A percentile compares a stretch with the other conserved stretches of the same genome.
phyloP scores from a whole-genome alignment of 768 basidiomycete genomes.

The Tulasnella sp. region DNA sequence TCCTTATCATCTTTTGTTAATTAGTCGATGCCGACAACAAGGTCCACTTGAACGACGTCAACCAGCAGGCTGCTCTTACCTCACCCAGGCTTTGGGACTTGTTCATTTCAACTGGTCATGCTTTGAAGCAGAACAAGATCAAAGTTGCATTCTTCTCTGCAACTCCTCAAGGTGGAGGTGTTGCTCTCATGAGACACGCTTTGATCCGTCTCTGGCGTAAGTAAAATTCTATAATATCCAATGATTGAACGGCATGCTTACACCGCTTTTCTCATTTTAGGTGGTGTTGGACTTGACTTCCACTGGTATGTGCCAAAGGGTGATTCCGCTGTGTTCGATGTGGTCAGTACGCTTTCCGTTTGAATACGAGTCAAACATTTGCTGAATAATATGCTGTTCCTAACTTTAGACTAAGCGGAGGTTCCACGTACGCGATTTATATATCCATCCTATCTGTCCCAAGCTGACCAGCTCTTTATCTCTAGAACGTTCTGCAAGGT shows the following conservation, averaged over 20 bases:
- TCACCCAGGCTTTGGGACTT: constrained; percentile 67
- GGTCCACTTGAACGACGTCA: constrained; percentile 73
- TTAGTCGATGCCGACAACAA: constrained; percentile 74
- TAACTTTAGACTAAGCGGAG: too few species aligned
- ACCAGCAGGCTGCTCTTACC: constrained; percentile 62
- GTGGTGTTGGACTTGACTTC: too few species aligned
- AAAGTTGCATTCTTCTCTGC: constrained; percentile 92
- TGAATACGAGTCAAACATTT: too few species aligned
- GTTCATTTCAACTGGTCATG: constrained; percentile 67
- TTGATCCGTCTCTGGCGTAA: constrained; percentile 72
- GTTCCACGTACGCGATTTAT: too few species aligned
- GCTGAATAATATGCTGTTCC: too few species aligned
- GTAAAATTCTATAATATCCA: too few species aligned
- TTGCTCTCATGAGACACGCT: constrained; percentile 93
- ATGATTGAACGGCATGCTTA: too few species aligned
- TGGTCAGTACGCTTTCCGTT: too few species aligned
- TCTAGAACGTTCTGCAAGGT: constrained; percentile 89
- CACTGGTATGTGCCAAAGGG: constrained; percentile 92
- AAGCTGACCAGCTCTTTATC: too few species aligned
- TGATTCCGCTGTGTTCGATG: constrained; percentile 69
- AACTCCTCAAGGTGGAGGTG: constrained; percentile 92
- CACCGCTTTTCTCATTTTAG: too few species aligned
- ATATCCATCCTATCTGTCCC: too few species aligned
- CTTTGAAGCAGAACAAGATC: constrained; percentile 72
- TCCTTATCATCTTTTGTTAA: constrained; percentile 70